These are phyloP conservation scores for Pestalotiopsis sp. DNA, from an alignment of 2,329 filamentous ascomycete species.

Conservation along the genomic window DNA sequence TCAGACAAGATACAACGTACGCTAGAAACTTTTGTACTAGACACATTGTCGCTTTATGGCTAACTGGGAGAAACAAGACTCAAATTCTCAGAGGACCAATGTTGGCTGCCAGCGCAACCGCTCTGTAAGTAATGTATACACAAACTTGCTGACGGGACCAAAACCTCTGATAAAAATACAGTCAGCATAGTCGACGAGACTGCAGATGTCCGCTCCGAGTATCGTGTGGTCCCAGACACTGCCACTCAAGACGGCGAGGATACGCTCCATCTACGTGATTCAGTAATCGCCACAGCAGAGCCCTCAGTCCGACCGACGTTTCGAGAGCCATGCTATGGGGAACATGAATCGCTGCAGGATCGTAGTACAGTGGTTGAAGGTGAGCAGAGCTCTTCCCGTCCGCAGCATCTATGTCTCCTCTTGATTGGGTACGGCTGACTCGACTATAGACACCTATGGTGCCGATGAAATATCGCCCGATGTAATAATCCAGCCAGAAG, in stretches of 20 bases:
- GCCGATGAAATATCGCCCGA: neutral
- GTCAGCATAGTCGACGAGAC: neutral
- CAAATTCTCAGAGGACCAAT: neutral
- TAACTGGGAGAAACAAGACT: neutral
- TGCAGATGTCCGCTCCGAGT: neutral
- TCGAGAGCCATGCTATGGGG: neutral
- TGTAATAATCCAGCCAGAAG: neutral
- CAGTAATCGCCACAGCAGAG: neutral
- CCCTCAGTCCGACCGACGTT: neutral
- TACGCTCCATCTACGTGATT: neutral
- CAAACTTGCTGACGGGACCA: neutral
- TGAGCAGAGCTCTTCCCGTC: neutral
- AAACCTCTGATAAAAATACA: neutral
- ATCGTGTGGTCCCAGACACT: neutral
- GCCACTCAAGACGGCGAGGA: neutral
- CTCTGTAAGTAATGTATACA: neutral
- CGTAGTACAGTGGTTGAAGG: neutral
- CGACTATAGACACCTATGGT: neutral
- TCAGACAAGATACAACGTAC: neutral
- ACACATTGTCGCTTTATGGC: neutral
- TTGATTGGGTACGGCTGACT: neutral
- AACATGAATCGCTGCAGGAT: neutral
- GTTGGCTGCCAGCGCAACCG: neutral
- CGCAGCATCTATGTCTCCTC: accelerated
- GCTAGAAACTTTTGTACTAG: neutral